Percentiles rank a stretch among this genome's conserved stretches.
These are phyloP conservation scores for Blepharisma undulans DNA, from an alignment of 169 alveolate genomes.

Conservation along the genomic window DNA sequence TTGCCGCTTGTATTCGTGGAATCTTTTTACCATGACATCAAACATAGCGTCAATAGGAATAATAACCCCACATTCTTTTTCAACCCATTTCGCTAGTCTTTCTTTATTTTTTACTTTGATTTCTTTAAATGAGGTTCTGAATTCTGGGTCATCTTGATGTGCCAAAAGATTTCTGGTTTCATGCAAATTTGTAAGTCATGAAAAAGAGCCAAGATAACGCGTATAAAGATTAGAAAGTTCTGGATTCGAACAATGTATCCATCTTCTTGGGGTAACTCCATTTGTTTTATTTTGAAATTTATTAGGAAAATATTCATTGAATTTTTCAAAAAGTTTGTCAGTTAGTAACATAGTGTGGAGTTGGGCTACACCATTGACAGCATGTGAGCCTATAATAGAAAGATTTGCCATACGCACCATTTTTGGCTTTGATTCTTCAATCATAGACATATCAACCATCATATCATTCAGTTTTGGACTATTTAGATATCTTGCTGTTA, in stretches of 20 bases:
- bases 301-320: conserved; percentile 86
- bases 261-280: conserved; percentile 98
- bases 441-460: conserved; percentile 69
- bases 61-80: conserved; percentile 72
- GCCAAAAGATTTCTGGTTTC: conserved; percentile 74
- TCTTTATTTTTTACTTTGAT: conserved; percentile 83
- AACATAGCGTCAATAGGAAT: conserved; percentile 81
- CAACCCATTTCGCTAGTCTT: conserved; percentile 85
- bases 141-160: conserved; percentile 75
- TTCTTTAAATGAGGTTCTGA: conserved; percentile 79
- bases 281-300: conserved; percentile 92
- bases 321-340: conserved; percentile 87
- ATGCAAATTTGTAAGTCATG: conserved; percentile 87
- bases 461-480: neutral
- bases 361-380: conserved; percentile 95
- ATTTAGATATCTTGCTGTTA: conserved; percentile 62
- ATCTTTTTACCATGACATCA: conserved; percentile 93
- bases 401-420: conserved; percentile 94
- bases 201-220: conserved; percentile 86
- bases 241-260: conserved; percentile 92
- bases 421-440: conserved; percentile 90
- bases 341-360: conserved; percentile 90
- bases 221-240: conserved; percentile 89
- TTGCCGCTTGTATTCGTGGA: conserved; percentile 95
- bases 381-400: conserved; percentile 87